Conservation (phyloP, 1,139 yeast species). For the Blastobotrys apis region DNA sequence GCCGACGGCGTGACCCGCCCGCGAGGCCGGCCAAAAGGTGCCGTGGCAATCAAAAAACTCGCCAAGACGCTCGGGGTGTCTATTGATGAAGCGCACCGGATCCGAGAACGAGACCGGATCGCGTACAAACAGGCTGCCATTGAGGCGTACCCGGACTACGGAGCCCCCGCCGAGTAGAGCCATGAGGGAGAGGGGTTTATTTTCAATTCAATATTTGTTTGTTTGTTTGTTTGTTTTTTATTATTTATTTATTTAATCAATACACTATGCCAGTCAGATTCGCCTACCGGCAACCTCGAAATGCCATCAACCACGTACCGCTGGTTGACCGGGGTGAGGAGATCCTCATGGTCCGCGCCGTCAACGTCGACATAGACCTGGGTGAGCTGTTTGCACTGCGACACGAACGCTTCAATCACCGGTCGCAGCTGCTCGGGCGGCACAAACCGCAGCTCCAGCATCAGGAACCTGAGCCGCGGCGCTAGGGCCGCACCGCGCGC, state of each 20-base stretch:
- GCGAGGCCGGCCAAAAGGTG: slow-evolving; percentile 15
- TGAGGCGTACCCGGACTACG: slow-evolving; percentile 2
- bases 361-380: slow-evolving; percentile 3
- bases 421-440: background rate
- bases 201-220: background rate
- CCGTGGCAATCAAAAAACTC: slow-evolving; percentile 10
- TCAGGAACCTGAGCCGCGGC: background rate
- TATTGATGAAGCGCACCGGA: slow-evolving; percentile 8
- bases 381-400: background rate
- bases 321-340: background rate
- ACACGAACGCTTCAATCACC: background rate
- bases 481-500: background rate
- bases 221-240: background rate
- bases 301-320: slow-evolving; percentile 6
- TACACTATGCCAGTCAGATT: slow-evolving; percentile 7
- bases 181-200: background rate
- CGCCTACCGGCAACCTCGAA: slow-evolving; percentile 4
- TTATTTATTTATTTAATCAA: background rate
- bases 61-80: slow-evolving; percentile 11
- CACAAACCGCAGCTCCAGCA: slow-evolving; percentile 5
- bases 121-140: slow-evolving; percentile 5
- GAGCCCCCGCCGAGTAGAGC: background rate
- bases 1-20: background rate
- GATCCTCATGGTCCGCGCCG: too few species aligned
- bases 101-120: slow-evolving; percentile 11